Base-by-base conservation (phyloP, 1,284 basidiomycete genomes). In the Sporisorium scitamineum region DNA sequence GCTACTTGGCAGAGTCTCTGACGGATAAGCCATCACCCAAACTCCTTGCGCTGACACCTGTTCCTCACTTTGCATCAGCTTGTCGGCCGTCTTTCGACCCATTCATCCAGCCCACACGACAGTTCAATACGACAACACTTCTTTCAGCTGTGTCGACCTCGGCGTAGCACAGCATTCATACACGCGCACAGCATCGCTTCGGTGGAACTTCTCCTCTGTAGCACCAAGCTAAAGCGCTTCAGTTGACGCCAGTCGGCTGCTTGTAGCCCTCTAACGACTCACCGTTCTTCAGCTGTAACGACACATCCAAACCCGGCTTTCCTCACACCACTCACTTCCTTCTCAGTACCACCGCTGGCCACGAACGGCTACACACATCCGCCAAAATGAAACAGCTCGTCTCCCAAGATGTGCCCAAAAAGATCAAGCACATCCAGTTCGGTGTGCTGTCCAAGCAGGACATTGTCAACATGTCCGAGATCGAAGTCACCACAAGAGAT, bases 371-470 rank as follows among this genome's bases (percentile, higher is more conserved):
- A 1, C 29, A 32, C 29, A 52, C 51, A 39, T 7, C 26, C 29
- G 54, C 55, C 77, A 78, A n/a, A 34, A 84, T 84, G 82, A 84
- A 84, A 71, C 80, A 84, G 54, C 74, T 83, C 44, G 82, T 84
- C 53, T 78, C 69, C 37, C 82, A 84, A 62, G 81, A 84, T 83
- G 83, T 82, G 54, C 82, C 82, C 31, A 84, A 84, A 58, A 80
- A 80, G 63, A 85, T 85, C 79, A 85, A 85, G 71, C 81, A 82
- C 80, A 85, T 85, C 65, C 84, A 85, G 64, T 85, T 85, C 66
- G 84, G 84, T 61, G 84, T 85, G 52, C 78, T 85, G 54, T 85
- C 84, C 52, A 72, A 79, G 69, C 80, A 84, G 76, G 84, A 85
- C 74, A 85, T 85, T 39, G 81, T 84, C 65, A 79, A 82, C 60